A percentile compares a stretch with the other conserved stretches of the same genome.
Conservation (phyloP, 23 red algal species). For the Pyropia haitanensis region DNA sequence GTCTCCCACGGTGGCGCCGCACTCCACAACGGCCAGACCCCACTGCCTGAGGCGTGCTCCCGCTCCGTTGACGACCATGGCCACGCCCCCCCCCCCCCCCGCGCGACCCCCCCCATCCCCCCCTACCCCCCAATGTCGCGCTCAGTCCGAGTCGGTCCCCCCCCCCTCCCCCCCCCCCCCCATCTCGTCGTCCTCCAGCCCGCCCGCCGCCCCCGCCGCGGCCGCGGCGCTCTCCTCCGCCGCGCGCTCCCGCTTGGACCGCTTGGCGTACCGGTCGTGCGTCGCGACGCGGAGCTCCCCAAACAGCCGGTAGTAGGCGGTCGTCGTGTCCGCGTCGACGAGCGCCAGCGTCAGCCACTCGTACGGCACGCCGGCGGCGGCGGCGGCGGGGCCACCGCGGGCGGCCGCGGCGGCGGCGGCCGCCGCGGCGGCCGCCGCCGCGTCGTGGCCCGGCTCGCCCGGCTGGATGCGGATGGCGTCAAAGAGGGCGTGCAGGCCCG, state of each 20-base stretch:
- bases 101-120: neutral
- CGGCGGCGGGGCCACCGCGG: too few relatives aligned
- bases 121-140: neutral
- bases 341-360: conserved; percentile 43
- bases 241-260: neutral
- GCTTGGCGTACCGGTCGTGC: conserved; percentile 1
- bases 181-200: neutral
- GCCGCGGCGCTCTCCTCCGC: neutral
- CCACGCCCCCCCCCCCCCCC: conserved; percentile 7
- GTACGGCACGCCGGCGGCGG: too few relatives aligned
- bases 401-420: too few relatives aligned
- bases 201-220: neutral
- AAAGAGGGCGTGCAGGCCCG: too few relatives aligned
- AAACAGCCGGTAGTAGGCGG: conserved; percentile 70
- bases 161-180: neutral
- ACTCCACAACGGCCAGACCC: too few relatives aligned
- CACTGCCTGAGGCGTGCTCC: too few relatives aligned
- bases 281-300: conserved; percentile 2
- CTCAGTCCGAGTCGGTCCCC: neutral
- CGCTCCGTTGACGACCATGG: conserved; percentile 5
- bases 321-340: conserved; percentile 73
- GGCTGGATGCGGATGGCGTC: too few relatives aligned
- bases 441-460: too few relatives aligned
- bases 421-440: too few relatives aligned
- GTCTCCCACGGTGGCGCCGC: too few relatives aligned